phyloP scores from a whole-genome alignment of 805 yeast genomes.

The Kuraishia ogatae region DNA sequence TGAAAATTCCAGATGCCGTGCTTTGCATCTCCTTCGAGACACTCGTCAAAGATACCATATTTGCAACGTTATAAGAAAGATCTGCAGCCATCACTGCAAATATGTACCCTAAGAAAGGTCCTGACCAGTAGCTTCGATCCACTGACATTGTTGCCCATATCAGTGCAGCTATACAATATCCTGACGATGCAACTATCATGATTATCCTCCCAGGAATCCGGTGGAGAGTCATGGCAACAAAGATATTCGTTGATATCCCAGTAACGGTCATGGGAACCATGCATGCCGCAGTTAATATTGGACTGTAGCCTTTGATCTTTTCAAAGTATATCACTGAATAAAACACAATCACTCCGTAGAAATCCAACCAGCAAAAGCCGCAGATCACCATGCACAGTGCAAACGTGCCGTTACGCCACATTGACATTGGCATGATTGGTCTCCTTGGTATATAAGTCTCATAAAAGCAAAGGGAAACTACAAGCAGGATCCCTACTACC shows the following conservation, averaged over 20 bases:
- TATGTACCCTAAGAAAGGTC: slow-evolving; percentile 35
- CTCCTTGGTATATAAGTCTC: slow-evolving; percentile 28
- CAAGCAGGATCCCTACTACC: slow-evolving; percentile 26
- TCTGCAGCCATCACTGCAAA: slow-evolving; percentile 38
- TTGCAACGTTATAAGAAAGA: slow-evolving; percentile 34
- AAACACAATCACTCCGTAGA: slow-evolving; percentile 30
- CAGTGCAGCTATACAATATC: slow-evolving; percentile 26
- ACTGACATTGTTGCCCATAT: slow-evolving; percentile 33
- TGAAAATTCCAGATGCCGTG: slow-evolving; percentile 43
- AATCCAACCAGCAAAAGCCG: slow-evolving; percentile 30
- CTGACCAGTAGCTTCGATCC: slow-evolving; percentile 29
- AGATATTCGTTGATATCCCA: slow-evolving; percentile 31
- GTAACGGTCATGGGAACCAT: slow-evolving; percentile 34
- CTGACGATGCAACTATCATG: slow-evolving; percentile 24
- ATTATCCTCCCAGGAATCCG: slow-evolving; percentile 30
- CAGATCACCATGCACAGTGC: slow-evolving; percentile 28
- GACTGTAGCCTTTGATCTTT: slow-evolving; percentile 25
- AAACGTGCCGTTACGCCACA: slow-evolving; percentile 31
- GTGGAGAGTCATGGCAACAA: slow-evolving; percentile 39
- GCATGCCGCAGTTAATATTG: slow-evolving; percentile 34
- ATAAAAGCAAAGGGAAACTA: slow-evolving; percentile 26
- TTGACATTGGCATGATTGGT: slow-evolving; percentile 39
- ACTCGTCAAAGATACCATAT: slow-evolving; percentile 31
- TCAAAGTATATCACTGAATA: slow-evolving; percentile 35
- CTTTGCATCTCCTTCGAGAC: slow-evolving; percentile 30